Conservation (phyloP, 73 alveolate species). For the Paramecium sonneborni region DNA sequence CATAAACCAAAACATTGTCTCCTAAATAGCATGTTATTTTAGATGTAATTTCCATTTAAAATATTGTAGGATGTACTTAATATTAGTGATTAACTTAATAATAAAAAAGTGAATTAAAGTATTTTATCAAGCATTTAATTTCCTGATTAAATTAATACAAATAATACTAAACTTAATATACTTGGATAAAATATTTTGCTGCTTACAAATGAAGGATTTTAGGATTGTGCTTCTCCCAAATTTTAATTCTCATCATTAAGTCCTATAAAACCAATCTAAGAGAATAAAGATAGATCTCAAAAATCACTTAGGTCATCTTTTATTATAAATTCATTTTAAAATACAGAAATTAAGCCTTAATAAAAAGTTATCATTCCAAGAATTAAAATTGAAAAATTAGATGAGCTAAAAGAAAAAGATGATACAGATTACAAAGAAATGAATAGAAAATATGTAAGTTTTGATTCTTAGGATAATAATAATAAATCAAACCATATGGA, state of each 20-base stretch:
- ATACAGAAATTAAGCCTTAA: background rate
- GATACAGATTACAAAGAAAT: background rate
- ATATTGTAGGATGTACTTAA: background rate
- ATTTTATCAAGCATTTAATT: background rate
- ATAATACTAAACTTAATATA: background rate
- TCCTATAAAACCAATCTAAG: conserved; percentile 1
- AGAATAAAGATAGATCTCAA: background rate
- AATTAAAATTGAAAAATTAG: background rate
- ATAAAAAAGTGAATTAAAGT: background rate
- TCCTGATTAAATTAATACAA: background rate
- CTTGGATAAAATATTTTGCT: background rate
- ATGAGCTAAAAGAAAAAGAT: background rate
- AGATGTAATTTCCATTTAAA: background rate
- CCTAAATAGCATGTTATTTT: conserved; percentile 18
- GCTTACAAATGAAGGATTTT: background rate
- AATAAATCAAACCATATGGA: background rate
- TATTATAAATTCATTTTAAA: background rate
- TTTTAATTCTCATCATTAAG: conserved; percentile 9
- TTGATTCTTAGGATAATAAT: background rate
- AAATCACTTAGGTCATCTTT: background rate
- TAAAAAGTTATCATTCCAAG: background rate
- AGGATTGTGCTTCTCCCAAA: conserved; percentile 40
- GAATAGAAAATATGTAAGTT: background rate
- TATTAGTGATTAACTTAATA: background rate
- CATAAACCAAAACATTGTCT: conserved; percentile 19